Evolutionary conservation across 768 basidiomycete genomes (phyloP).

Genomic region (Pulveroboletus frians): DNA sequence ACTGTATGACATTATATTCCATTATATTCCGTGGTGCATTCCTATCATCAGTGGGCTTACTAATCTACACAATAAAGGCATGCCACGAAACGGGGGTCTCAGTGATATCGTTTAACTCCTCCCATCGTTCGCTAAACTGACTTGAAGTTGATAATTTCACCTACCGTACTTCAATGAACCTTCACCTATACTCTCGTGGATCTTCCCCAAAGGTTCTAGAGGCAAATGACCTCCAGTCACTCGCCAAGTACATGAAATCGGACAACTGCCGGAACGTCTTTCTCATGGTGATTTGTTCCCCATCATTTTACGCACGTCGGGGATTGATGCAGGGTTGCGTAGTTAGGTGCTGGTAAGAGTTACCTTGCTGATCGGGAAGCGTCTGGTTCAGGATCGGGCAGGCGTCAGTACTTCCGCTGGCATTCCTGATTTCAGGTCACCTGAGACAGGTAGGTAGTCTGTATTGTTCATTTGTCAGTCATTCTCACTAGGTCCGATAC

Average conservation of each 20-base stretch:
- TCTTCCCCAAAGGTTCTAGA: constrained; percentile 23
- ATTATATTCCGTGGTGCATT: too few species aligned
- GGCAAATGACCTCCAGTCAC: constrained; percentile 35
- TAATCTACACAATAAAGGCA: too few species aligned
- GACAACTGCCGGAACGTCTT: constrained; percentile 62
- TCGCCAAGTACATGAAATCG: constrained; percentile 68
- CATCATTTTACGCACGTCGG: not conserved
- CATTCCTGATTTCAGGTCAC: constrained; percentile 87
- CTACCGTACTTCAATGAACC: constrained; percentile 9
- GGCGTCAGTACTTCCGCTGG: constrained; percentile 78
- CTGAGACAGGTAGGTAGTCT: constrained; percentile 62
- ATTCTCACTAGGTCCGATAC: not conserved
- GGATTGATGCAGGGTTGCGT: not conserved
- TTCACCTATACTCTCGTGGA: constrained; percentile 3
- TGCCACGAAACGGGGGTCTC: too few species aligned
- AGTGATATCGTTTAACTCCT: not conserved
- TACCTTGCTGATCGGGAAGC: not conserved
- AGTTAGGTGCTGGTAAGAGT: constrained; percentile 65
- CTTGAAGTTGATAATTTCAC: not conserved
- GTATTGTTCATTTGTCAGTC: not conserved
- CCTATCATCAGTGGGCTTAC: too few species aligned
- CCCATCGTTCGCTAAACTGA: not conserved
- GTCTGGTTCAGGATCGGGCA: constrained; percentile 20
- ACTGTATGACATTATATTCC: too few species aligned
- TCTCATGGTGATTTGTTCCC: constrained; percentile 53